phyloP scores from a whole-genome alignment of 495 filamentous ascomycete genomes.

The Lasiosphaeria hispida region DNA sequence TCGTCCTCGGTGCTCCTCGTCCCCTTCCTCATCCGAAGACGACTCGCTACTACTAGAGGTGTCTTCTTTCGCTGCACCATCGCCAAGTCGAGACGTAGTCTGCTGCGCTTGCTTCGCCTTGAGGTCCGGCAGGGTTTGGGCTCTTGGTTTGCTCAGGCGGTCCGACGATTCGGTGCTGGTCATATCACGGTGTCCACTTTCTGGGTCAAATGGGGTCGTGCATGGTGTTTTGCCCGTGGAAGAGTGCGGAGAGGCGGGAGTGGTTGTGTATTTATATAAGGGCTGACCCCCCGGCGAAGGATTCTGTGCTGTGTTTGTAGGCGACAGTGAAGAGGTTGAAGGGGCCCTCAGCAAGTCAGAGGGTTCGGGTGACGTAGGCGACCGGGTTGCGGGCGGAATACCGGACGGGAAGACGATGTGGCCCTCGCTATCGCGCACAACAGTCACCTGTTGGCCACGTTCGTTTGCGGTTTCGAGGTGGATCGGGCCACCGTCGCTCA shows the following conservation, averaged over 20 bases:
- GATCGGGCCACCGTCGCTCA: conserved; percentile 8
- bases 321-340: conserved; percentile 51
- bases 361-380: conserved; percentile 22
- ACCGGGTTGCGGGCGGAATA: conserved; percentile 35
- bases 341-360: conserved; percentile 17
- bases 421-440: conserved; percentile 34
- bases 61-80: conserved; percentile 14
- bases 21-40: conserved; percentile 27
- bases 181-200: too few relatives aligned
- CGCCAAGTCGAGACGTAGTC: too few relatives aligned
- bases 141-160: too few relatives aligned
- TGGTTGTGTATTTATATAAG: too few relatives aligned
- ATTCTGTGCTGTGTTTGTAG: conserved; percentile 47
- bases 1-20: background rate
- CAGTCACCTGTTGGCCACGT: conserved; percentile 22
- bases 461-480: conserved; percentile 19
- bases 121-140: too few relatives aligned
- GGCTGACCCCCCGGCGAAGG: too few relatives aligned
- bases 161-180: too few relatives aligned
- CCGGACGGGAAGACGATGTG: conserved; percentile 37
- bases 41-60: conserved; percentile 23
- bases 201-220: too few relatives aligned
- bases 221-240: too few relatives aligned
- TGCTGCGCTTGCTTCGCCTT: too few relatives aligned
- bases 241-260: too few relatives aligned